Conservation (phyloP, 73 alveolate species). For the Paramecium sonneborni region DNA sequence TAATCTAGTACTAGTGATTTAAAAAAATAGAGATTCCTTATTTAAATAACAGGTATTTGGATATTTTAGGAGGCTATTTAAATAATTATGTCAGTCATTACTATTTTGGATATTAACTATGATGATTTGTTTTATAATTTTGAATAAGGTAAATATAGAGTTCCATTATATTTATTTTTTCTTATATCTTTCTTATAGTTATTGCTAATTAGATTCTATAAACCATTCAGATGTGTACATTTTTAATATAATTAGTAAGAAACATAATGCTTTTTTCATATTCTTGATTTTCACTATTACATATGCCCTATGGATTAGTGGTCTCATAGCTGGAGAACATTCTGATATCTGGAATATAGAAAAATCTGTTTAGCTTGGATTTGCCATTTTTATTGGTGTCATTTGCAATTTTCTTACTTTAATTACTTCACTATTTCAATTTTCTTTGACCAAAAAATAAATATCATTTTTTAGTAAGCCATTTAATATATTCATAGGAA, state of each 20-base stretch:
- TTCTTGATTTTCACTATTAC: not conserved
- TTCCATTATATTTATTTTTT: not conserved
- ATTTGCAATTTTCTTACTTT: not conserved
- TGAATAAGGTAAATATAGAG: not conserved
- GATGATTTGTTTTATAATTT: not conserved
- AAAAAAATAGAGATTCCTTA: not conserved
- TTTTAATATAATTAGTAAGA: not conserved
- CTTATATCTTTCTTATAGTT: not conserved
- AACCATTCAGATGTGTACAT: not conserved
- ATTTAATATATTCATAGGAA: not conserved
- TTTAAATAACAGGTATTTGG: not conserved
- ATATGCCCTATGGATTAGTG: not conserved
- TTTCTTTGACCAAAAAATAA: not conserved
- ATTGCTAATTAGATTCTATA: not conserved
- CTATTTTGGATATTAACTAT: not conserved
- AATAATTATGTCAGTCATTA: not conserved
- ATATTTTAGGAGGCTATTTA: not conserved
- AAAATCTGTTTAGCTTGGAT: not conserved
- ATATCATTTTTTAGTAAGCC: not conserved
- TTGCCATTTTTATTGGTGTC: not conserved
- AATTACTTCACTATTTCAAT: not conserved
- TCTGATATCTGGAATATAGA: conserved; percentile 11
- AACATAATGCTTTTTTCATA: not conserved
- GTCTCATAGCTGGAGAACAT: not conserved
- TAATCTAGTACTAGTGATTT: not conserved